phyloP scores from a whole-genome alignment of 73 alveolate species.

The Paramecium sexaurelia region DNA sequence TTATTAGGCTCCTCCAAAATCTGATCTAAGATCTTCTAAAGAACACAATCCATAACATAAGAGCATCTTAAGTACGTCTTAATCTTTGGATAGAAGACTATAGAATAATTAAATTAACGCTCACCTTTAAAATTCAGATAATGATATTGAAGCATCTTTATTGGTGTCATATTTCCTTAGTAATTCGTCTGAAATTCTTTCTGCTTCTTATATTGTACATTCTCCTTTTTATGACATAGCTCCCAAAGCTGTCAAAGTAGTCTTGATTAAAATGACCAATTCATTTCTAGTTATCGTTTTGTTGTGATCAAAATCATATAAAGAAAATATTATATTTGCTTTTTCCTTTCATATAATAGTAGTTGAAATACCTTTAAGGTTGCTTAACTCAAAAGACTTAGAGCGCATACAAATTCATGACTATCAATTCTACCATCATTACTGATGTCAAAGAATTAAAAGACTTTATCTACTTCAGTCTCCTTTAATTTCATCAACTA shows the following conservation, averaged over 20 bases:
- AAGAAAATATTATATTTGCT: constrained; percentile 76
- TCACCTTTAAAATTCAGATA: constrained; percentile 82
- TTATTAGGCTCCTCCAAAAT: constrained; percentile 77
- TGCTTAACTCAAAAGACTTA: constrained; percentile 12
- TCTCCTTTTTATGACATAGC: constrained; percentile 82
- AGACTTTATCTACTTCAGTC: constrained; percentile 49
- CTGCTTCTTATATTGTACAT: constrained; percentile 84
- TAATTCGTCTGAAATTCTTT: constrained; percentile 87
- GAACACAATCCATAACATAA: constrained; percentile 73
- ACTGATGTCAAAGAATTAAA: constrained; percentile 39
- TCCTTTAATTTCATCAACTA: constrained; percentile 58
- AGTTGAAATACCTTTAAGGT: not conserved
- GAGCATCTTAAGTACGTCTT: constrained; percentile 84
- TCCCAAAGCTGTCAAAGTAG: constrained; percentile 83
- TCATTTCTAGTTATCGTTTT: constrained; percentile 92
- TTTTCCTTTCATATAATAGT: constrained; percentile 52
- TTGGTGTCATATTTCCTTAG: constrained; percentile 90
- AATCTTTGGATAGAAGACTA: constrained; percentile 77
- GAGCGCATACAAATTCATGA: constrained; percentile 58
- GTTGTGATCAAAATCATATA: constrained; percentile 93
- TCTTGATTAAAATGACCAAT: constrained; percentile 82
- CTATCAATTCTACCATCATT: constrained; percentile 51
- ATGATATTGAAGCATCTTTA: constrained; percentile 90
- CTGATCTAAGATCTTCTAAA: constrained; percentile 81
- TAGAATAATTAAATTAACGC: constrained; percentile 31